Percentiles rank a stretch among this genome's conserved stretches.
phyloP scores from a whole-genome alignment of 805 yeast genomes.

The Cyberlindnera samutprakarnensis region DNA sequence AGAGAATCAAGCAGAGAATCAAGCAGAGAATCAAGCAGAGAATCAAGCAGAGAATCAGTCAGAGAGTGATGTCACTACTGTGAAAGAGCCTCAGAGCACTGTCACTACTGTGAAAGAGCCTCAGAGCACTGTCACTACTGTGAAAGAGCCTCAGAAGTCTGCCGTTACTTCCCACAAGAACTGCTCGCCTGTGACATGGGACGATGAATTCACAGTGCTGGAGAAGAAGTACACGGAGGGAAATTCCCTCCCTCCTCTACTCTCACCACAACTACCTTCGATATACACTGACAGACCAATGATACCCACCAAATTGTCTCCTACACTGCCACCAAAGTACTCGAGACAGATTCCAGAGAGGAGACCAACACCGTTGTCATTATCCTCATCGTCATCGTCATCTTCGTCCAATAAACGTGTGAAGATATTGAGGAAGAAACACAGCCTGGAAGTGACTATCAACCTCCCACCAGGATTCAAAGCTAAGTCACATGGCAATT shows the following conservation, averaged over 20 bases:
- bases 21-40: too few species aligned
- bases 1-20: too few species aligned
- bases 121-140: too few species aligned
- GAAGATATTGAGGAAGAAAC: constrained; percentile 1
- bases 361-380: constrained; percentile 1
- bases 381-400: constrained; percentile 1
- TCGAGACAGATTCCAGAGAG: constrained; percentile 2
- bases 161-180: too few species aligned
- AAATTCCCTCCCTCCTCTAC: constrained; percentile 6
- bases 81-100: too few species aligned
- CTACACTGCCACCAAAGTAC: constrained; percentile 14
- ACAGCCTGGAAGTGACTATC: constrained; percentile 4
- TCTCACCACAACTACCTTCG: constrained; percentile 11
- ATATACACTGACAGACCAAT: constrained; percentile 1
- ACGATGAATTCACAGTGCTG: background rate
- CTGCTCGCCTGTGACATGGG: constrained; percentile 1
- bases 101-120: too few species aligned
- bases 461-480: constrained; percentile 11
- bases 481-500: background rate
- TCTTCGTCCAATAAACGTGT: constrained; percentile 2
- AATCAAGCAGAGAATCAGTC: too few species aligned
- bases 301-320: constrained; percentile 16
- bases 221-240: background rate
- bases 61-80: too few species aligned
- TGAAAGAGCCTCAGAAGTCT: too few species aligned